phyloP scores from a whole-genome alignment of 2,329 filamentous ascomycete species.

The Xenosphaeropsis pyriputrescens region DNA sequence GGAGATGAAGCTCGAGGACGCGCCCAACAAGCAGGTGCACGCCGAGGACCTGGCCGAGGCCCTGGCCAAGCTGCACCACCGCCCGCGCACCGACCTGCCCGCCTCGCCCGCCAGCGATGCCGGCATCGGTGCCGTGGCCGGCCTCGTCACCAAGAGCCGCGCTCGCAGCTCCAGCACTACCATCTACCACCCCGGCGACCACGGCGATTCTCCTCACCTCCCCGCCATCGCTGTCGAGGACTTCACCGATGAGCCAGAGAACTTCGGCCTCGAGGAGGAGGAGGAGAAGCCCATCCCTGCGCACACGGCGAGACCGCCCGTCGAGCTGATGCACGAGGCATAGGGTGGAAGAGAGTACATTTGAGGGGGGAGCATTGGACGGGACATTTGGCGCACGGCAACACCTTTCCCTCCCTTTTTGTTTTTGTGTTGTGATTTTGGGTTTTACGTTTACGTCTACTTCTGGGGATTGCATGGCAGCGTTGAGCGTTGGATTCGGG shows the following conservation, averaged over 20 bases:
- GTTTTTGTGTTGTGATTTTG: neutral
- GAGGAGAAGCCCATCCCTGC: constrained; percentile 33
- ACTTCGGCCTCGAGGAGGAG: constrained; percentile 25
- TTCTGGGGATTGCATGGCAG: too few relatives aligned
- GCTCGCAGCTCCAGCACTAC: constrained; percentile 46
- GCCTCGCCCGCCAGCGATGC: constrained; percentile 26
- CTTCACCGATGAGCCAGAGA: constrained; percentile 39
- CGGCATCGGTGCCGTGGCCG: constrained; percentile 7
- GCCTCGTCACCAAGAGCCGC: constrained; percentile 17
- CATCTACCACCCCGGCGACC: constrained; percentile 46
- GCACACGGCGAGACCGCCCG: constrained; percentile 46
- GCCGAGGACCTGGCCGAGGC: constrained; percentile 55
- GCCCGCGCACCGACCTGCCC: constrained; percentile 18
- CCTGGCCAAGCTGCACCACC: constrained; percentile 43
- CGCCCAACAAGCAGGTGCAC: constrained; percentile 55
- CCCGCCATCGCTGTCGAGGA: constrained; percentile 55
- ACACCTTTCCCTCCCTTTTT: too few relatives aligned
- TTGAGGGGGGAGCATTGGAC: too few relatives aligned
- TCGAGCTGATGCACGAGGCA: constrained; percentile 43
- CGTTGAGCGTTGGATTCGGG: too few relatives aligned
- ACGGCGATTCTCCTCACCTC: constrained; percentile 37
- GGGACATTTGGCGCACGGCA: too few relatives aligned
- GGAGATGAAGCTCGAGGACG: constrained; percentile 53
- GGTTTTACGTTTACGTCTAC: too few relatives aligned
- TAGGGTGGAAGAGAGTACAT: too few relatives aligned